phyloP scores from a whole-genome alignment of 2,329 filamentous ascomycete genomes.

The Pyrenochaeta sp. region DNA sequence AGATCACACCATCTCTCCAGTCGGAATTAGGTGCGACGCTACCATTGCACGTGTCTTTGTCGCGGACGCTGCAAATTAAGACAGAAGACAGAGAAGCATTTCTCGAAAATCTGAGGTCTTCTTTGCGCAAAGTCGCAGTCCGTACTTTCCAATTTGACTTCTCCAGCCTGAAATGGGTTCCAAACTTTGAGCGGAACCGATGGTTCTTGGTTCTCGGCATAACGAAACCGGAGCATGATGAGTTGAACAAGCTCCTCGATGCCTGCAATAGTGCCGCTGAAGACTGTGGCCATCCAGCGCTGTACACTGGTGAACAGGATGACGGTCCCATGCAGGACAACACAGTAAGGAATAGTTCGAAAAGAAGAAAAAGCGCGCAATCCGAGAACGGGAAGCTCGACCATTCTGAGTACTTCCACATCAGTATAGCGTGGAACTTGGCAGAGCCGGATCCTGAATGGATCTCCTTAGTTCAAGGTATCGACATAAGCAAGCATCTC shows the following conservation, averaged over 20 bases:
- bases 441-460: conserved; percentile 37
- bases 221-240: conserved; percentile 40
- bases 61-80: conserved; percentile 77
- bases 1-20: conserved; percentile 73
- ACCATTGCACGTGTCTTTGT: conserved; percentile 91
- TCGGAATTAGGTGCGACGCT: conserved; percentile 80
- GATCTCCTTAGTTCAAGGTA: conserved; percentile 29
- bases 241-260: conserved; percentile 63
- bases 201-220: conserved; percentile 86
- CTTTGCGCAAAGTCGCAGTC: conserved; percentile 53
- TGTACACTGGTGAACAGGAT: conserved; percentile 66
- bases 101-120: conserved; percentile 63
- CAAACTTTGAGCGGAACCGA: conserved; percentile 72
- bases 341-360: conserved; percentile 16
- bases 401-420: conserved; percentile 73
- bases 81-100: conserved; percentile 78
- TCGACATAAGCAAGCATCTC: conserved; percentile 32
- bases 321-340: conserved; percentile 39
- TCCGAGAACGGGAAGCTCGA: conserved; percentile 40
- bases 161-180: conserved; percentile 67
- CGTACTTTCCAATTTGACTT: conserved; percentile 60
- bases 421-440: conserved; percentile 84
- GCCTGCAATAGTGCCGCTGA: conserved; percentile 71
- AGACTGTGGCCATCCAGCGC: conserved; percentile 69
- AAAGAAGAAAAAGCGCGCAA: conserved; percentile 22